Evolutionary conservation across 2,329 filamentous ascomycete genomes (phyloP), one percentile per base, ranked within the genome.

Genomic region (Cryphonectria nitschkei): DNA sequence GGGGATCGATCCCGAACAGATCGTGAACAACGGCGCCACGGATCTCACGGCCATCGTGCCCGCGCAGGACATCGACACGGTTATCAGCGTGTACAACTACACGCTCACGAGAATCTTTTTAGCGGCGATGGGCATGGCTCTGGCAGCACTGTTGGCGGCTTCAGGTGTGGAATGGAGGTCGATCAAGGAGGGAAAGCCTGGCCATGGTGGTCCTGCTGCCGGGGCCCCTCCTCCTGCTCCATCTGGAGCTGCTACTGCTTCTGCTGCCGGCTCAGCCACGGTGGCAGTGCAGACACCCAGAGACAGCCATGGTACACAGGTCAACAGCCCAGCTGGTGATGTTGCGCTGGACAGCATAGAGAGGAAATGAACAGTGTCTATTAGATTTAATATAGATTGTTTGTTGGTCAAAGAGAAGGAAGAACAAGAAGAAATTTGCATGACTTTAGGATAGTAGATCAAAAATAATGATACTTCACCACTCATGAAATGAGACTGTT

Each of bases 131-230:
- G 90, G 86, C 0, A 80, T 91, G 72, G 83, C 86, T 0, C 79
- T 84, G 7, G 76, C 87, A 1, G 86, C 87, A 14, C 81, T 92
- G 8, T n/a, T 90, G 13, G 88, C 86, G 9, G 84, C 87, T 0
- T 75, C 87, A 2, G 85, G 84, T 32, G 85, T 93, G 74, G 86
- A 92, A 78, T 93, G 91, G 91, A 88, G 83, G 77, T 89, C 82
- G 74, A 89, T 93, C 76, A 92, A 92, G 83, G 88, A 87, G 75
- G 76, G 73, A 0, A 75, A 73, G 66, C 72, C 75, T 32, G 74
- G 74, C 9, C 34, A 46, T 8, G 58, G 63, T 26, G 71, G 61
- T 7, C 37, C 52, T 37, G 62, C 37, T 8, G 39, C 41, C 34
- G 54, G 43, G 37, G 50, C 62, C 32, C 37, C 43, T 29, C 26